These are phyloP conservation scores for Blastobotrys capitulatus DNA, from an alignment of 1,139 yeast species.

Conservation along the genomic window DNA sequence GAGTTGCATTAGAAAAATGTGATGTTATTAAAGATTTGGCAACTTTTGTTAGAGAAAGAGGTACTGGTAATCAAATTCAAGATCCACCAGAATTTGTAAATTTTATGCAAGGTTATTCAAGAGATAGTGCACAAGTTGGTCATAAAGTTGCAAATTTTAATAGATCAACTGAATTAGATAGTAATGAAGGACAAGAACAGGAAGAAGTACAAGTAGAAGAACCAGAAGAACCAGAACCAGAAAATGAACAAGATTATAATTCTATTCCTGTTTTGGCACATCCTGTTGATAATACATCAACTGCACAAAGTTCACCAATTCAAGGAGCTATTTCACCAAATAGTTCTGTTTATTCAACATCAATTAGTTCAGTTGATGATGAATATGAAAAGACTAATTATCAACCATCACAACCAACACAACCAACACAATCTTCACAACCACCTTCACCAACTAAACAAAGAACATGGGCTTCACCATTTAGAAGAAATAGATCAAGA, in stretches of 20 bases:
- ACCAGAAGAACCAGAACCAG: not conserved
- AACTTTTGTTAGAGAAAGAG: slow-evolving; percentile 48
- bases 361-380: slow-evolving; percentile 24
- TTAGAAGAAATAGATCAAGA: slow-evolving; percentile 29
- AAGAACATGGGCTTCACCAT: slow-evolving; percentile 39
- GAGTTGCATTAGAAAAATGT: slow-evolving; percentile 64
- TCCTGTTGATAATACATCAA: slow-evolving; percentile 14
- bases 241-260: slow-evolving; percentile 7
- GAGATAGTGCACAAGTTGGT: slow-evolving; percentile 18
- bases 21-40: slow-evolving; percentile 57
- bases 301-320: slow-evolving; percentile 28
- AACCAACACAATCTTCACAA: not conserved
- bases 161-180: slow-evolving; percentile 15
- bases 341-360: slow-evolving; percentile 29
- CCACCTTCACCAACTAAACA: slow-evolving; percentile 17
- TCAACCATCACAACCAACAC: not conserved
- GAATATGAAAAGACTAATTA: slow-evolving; percentile 11
- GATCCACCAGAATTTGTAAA: slow-evolving; percentile 53
- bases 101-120: slow-evolving; percentile 40
- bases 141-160: slow-evolving; percentile 28
- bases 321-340: slow-evolving; percentile 27
- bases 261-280: slow-evolving; percentile 19
- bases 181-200: not conserved
- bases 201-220: not conserved
- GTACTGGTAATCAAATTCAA: slow-evolving; percentile 62